Base-by-base conservation (phyloP, 805 yeast genomes). In the Wickerhamiella domercqiae region DNA sequence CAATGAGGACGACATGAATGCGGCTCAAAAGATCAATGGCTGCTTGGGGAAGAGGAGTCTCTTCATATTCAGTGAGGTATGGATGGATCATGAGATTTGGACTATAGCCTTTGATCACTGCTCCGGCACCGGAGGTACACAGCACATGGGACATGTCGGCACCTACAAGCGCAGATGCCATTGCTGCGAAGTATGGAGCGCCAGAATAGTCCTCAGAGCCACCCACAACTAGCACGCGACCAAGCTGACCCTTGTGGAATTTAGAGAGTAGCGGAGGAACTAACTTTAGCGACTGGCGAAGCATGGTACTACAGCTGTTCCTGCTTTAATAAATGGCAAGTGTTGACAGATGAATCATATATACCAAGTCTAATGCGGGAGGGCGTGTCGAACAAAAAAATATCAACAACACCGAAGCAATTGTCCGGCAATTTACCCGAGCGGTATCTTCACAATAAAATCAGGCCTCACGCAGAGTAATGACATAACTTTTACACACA, bases 51-150 rank as follows among this genome's bases (percentile, higher is more conserved):
- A 79, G 63, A 17, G 32, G 47, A 44, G 7, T 44, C 40, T 13
- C 51, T 54, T 20, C 50, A 51, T 2, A 49, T 43, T n/a, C 41
- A 45, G 20, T 20, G 46, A 86, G 54, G 54, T 82, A 83, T 0
- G 97, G 97, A 61, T 90, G 97, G 1, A 90, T 94, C 96, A 87
- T 90, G 35, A 87, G 60, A 52, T 87, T 84, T 0, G 98, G 97
- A 5, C 93, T 72, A 57, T 90, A 90, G 21, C 76, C 60, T 57
- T 87, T 87, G 51, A 87, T 83, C 5, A 82, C 76, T 0, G 77
- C 60, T 0, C 81, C 86, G 1, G 96, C 96, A 21, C 62, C 59
- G 36, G 61, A 56, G 47, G 83, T 93, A 60, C 97, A 90, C n/a
- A 90, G 67, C 7, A 87, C 68, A 56, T 87, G 97, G 26, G 87